A percentile compares a stretch with the other conserved stretches of the same genome.
phyloP scores from a whole-genome alignment of 306 rosid species.

The Corylus avellana region DNA sequence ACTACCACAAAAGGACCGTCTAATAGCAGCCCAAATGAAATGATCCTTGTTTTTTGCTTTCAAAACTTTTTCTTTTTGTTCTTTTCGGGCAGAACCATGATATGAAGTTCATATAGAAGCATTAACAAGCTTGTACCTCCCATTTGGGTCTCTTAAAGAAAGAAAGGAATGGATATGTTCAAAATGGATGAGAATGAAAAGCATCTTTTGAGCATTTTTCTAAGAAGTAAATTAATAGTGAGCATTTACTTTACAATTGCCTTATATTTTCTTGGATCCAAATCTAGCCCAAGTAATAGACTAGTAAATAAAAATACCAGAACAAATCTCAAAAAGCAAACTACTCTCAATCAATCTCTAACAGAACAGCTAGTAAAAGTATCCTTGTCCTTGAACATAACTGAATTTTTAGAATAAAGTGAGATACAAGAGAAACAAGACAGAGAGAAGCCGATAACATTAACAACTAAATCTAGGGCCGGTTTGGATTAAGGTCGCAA shows the following conservation, averaged over 20 bases:
- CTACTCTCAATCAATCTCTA: not conserved
- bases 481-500: not conserved
- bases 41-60: not conserved
- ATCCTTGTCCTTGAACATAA: not conserved
- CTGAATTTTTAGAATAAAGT: too few species aligned
- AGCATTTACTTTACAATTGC: not conserved
- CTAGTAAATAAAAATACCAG: not conserved
- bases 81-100: not conserved
- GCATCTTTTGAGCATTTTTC: not conserved
- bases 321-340: not conserved
- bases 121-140: not conserved
- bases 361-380: not conserved
- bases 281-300: not conserved
- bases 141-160: not conserved
- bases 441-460: too few species aligned
- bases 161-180: not conserved
- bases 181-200: not conserved
- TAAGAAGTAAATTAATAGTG: not conserved
- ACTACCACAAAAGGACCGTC: not conserved
- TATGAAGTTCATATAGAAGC: not conserved
- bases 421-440: too few species aligned
- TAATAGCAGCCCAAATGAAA: not conserved
- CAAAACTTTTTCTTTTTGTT: not conserved
- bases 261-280: not conserved
- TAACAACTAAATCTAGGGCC: not conserved